Percentiles rank a stretch among this genome's conserved stretches.
phyloP scores from a whole-genome alignment of 2,329 filamentous ascomycete genomes.

The Xenosphaeropsis pyriputrescens region DNA sequence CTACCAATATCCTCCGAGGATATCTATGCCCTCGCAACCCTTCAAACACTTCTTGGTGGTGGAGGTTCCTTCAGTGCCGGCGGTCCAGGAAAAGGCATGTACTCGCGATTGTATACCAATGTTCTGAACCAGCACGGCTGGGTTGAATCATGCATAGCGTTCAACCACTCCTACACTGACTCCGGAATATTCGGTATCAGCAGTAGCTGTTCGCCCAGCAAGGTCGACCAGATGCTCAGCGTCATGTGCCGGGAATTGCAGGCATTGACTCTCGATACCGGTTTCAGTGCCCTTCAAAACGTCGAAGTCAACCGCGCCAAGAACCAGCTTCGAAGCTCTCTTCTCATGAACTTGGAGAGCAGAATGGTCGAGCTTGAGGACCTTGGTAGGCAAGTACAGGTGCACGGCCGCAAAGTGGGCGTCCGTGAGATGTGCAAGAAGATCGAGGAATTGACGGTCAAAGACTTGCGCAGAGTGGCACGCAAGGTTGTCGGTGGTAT shows the following conservation, averaged over 20 bases:
- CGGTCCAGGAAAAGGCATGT: constrained; percentile 97
- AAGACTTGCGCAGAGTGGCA: constrained; percentile 73
- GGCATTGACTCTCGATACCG: constrained; percentile 59
- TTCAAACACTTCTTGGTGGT: constrained; percentile 90
- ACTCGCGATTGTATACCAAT: constrained; percentile 92
- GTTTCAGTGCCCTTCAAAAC: constrained; percentile 56
- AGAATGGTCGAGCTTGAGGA: constrained; percentile 97
- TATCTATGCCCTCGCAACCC: constrained; percentile 89
- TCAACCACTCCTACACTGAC: constrained; percentile 96
- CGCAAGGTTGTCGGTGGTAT: constrained; percentile 61
- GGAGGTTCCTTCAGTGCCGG: constrained; percentile 95
- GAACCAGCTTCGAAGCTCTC: constrained; percentile 80
- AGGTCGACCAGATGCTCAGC: constrained; percentile 74
- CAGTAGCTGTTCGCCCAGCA: constrained; percentile 66
- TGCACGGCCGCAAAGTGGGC: constrained; percentile 86
- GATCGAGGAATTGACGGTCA: constrained; percentile 69
- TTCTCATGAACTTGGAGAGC: constrained; percentile 95
- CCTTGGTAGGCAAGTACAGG: constrained; percentile 84
- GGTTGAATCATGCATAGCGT: constrained; percentile 91
- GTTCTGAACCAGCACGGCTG: constrained; percentile 95
- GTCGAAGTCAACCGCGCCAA: constrained; percentile 84
- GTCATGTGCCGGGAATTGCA: constrained; percentile 88
- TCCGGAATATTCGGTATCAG: constrained; percentile 91
- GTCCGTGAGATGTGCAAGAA: constrained; percentile 84
- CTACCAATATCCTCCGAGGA: constrained; percentile 80